Base-by-base conservation (phyloP, 495 filamentous ascomycete species). In the Choiromyces venosus region DNA sequence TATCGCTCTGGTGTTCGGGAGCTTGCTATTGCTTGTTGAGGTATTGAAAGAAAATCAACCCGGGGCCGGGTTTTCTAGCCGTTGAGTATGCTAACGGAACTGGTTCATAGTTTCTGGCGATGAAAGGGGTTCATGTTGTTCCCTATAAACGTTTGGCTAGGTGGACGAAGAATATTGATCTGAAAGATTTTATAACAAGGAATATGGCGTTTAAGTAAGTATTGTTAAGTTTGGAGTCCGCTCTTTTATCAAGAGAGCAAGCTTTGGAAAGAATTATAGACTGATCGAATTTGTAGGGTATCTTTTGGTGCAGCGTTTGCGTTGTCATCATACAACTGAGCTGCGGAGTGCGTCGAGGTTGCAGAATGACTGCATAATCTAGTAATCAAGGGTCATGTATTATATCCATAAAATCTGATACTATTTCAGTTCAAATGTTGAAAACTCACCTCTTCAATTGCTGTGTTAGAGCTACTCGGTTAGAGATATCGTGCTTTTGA, bases 141-240 rank as follows among this genome's bases (percentile, higher is more conserved):
- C 79, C 79, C 2, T 74, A 73, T 29, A 65, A 71, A 3, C 70
- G 68, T 71, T 38, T 80, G 18, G 71, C 70, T 37, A 68, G 46
- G 66, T 77, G 79, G 46, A 76, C 69, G n/a, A 71, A 77, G 38
- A 68, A 75, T 29, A 71, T 80, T 21, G 74, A 80, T 64, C 71
- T 80, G 7, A 77, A 68, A 37, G 72, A 68, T 4, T n/a, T 80
- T 33, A 56, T 80, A 35, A 77, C 66, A 56, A 42, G 73, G 69
- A 78, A 80, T 67, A 80, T 75, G 44, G 69, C 79, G 37, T 80
- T 80, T 64, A 80, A 80, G 78, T 80, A 77, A 67, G 74, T 75
- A 14, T 67, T 37, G 19, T 19, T 68, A n/a, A 37, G 44, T n/a
- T 71, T 18, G 64, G 37, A n/a, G 16, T 29, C 14, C 66, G 14